Evolutionary conservation across 2,329 filamentous ascomycete genomes (phyloP), one percentile per base, ranked within the genome.

Genomic region (Cladosporium phlei): DNA sequence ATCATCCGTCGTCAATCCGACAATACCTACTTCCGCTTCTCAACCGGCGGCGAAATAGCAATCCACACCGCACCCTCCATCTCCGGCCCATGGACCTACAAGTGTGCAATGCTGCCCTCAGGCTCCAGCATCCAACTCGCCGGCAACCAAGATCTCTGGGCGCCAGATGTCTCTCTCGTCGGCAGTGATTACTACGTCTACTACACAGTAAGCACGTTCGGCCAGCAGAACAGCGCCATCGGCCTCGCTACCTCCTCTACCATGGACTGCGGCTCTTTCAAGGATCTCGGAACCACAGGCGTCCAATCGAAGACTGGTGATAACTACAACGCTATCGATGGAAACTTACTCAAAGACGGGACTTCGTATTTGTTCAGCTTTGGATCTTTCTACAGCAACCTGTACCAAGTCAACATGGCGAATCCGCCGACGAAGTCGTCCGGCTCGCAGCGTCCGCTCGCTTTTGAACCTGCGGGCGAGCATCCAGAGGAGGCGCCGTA

Each of bases 371-470:
- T 73, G 44, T 66, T 80, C 59, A 78, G 72, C 50, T 87, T 85
- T 52, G 83, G 83, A 19, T 83, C 79, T 10, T 87, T 85, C 72
- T 88, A 82, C 81, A 63, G 67, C 5, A 76, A 81, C 57, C 72
- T 86, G 49, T 83, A 78, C 66, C 77, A 80, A 58, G 77, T 79
- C 1, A 59, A 68, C 27, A 73, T 85, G 59, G 58, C 6, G n/a
- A 50, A 38, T 38, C 53, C 50, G 35, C 55, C 62, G 38, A 51
- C 24, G 1, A 66, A 66, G 4, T 58, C 59, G 2, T 62, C 63
- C 9, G 63, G 73, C 1, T 17, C 56, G 1, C 47, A 54, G 27
- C 65, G 70, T 48, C 72, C 80, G 42, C 64, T 84, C 40, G 72
- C 75, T 2, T 82, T 74, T 62, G 70, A 81, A 34, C 63, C 73